Conservation (phyloP, 2,329 filamentous ascomycete genomes). For the Cladosporium colombiae region DNA sequence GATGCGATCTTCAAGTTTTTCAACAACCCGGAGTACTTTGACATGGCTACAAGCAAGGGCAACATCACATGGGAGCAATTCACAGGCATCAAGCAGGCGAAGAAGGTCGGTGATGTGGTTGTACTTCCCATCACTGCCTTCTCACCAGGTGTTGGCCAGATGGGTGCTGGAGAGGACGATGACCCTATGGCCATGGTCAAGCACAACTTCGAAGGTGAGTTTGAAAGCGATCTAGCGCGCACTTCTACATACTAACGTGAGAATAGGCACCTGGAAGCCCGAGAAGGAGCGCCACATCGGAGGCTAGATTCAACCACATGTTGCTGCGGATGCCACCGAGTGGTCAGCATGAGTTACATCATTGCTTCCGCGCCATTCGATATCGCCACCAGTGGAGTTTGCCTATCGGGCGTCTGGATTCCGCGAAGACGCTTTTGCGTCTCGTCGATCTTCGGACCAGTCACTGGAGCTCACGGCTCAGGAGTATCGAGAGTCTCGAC, state of each 20-base stretch:
- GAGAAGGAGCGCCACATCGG: constrained; percentile 67
- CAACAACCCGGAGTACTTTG: constrained; percentile 86
- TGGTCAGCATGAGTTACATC: neutral
- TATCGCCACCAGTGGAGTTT: neutral
- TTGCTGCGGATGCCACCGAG: neutral
- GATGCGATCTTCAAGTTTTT: constrained; percentile 90
- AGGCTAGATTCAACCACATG: neutral
- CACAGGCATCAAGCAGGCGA: constrained; percentile 78
- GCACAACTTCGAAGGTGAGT: constrained; percentile 89
- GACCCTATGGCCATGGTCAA: constrained; percentile 97
- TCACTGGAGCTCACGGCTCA: neutral
- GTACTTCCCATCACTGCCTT: constrained; percentile 96
- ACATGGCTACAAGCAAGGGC: constrained; percentile 68
- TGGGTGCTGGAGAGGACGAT: constrained; percentile 84
- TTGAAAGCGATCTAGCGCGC: neutral
- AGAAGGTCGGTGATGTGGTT: constrained; percentile 89
- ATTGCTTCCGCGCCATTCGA: neutral
- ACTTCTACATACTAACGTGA: neutral
- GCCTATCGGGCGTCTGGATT: neutral
- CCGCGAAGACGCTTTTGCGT: neutral
- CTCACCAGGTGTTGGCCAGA: constrained; percentile 89
- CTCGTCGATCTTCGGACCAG: neutral
- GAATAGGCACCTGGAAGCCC: constrained; percentile 72
- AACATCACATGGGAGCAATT: constrained; percentile 87
- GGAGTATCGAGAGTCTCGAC: neutral